These are phyloP conservation scores for Logfia minima DNA, from an alignment of 129 eudicot genomes.

Conservation along the genomic window DNA sequence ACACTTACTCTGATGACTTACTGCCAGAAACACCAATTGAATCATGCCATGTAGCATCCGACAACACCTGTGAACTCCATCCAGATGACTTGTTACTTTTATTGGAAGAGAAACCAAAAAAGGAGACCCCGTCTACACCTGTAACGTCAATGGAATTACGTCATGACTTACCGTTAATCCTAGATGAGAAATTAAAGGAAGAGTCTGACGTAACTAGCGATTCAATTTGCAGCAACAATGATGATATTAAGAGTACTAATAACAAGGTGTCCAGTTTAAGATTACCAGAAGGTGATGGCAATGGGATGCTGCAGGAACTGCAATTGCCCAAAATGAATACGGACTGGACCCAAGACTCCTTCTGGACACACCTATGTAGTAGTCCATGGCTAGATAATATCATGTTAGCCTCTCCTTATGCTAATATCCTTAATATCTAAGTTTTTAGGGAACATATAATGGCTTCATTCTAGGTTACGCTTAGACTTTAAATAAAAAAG, in stretches of 20 bases:
- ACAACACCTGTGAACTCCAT: constrained; percentile 6
- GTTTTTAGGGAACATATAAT: background rate
- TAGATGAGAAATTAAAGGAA: constrained; percentile 22
- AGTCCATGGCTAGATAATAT: constrained; percentile 81
- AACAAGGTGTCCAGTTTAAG: constrained; percentile 24
- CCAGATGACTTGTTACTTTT: background rate
- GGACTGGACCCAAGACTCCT: constrained; percentile 69
- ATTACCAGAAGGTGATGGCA: constrained; percentile 42
- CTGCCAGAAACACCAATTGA: constrained; percentile 17
- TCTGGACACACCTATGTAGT: constrained; percentile 50
- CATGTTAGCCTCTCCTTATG: constrained; percentile 38
- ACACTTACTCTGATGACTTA: constrained; percentile 8
- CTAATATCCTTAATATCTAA: constrained; percentile 49
- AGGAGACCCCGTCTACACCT: too few species aligned
- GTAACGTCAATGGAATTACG: background rate
- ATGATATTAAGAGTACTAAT: background rate
- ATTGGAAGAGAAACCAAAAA: background rate
- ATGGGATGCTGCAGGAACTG: constrained; percentile 40
- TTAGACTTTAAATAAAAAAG: constrained; percentile 9
- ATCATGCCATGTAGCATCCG: constrained; percentile 29
- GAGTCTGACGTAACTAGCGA: constrained; percentile 13
- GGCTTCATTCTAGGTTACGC: constrained; percentile 23
- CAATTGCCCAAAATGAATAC: constrained; percentile 51
- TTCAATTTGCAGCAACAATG: background rate
- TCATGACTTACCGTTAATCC: constrained; percentile 8